Evolutionary conservation across 768 basidiomycete genomes (phyloP).

Genomic region (Kwoniella dejecticola): DNA sequence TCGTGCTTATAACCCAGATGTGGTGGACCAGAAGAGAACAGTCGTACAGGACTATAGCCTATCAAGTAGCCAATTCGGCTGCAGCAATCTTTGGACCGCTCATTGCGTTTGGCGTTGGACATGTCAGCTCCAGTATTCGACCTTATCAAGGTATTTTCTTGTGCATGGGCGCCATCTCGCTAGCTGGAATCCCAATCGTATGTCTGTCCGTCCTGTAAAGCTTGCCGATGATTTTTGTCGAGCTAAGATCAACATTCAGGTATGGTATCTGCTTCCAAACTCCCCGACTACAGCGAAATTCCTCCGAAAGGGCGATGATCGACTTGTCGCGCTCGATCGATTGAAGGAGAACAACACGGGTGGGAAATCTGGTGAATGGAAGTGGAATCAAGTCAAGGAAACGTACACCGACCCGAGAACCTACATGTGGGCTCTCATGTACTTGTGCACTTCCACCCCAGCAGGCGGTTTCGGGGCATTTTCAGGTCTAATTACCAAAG

Average conservation of each 20-base stretch:
- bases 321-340: slow-evolving; percentile 39
- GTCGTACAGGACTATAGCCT: slow-evolving; percentile 31
- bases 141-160: slow-evolving; percentile 38
- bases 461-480: slow-evolving; percentile 22
- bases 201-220: neutral
- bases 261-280: slow-evolving; percentile 37
- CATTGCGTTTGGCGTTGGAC: slow-evolving; percentile 19
- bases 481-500: slow-evolving; percentile 27
- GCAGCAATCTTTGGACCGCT: slow-evolving; percentile 33
- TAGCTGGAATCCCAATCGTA: slow-evolving; percentile 28
- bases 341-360: slow-evolving; percentile 44
- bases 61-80: slow-evolving; percentile 29
- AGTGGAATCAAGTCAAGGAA: slow-evolving; percentile 38
- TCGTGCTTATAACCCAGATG: slow-evolving; percentile 21
- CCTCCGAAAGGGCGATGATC: slow-evolving; percentile 37
- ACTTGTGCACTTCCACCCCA: slow-evolving; percentile 17
- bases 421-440: slow-evolving; percentile 27
- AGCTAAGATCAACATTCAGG: too few relatives aligned
- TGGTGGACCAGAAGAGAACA: slow-evolving; percentile 34
- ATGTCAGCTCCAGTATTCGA: slow-evolving; percentile 11
- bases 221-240: too few relatives aligned
- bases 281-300: slow-evolving; percentile 41
- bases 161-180: slow-evolving; percentile 34
- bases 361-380: slow-evolving; percentile 26
- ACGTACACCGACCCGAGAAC: slow-evolving; percentile 34